These are phyloP conservation scores for Botrytis aclada DNA, from an alignment of 2,329 filamentous ascomycete species.

Conservation along the genomic window DNA sequence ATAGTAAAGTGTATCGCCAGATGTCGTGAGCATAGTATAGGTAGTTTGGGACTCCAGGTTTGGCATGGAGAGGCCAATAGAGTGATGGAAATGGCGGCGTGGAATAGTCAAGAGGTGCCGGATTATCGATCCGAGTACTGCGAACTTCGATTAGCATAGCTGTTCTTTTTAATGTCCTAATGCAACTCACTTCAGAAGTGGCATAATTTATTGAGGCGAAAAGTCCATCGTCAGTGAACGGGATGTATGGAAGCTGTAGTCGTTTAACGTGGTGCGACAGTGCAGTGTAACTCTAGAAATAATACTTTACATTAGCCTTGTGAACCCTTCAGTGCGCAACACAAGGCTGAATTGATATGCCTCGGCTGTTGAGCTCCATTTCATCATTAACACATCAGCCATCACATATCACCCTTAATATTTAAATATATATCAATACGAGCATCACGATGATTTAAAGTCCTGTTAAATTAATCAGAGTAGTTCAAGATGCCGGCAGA, in stretches of 20 bases:
- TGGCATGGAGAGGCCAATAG: conserved; percentile 55
- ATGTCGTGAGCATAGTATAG: conserved; percentile 64
- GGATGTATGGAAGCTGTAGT: not conserved
- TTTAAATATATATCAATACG: not conserved
- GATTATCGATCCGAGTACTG: conserved; percentile 31
- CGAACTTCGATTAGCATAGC: conserved; percentile 17
- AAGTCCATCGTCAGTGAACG: not conserved
- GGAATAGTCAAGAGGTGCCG: conserved; percentile 49
- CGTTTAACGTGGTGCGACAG: not conserved
- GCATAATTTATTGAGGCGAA: conserved; percentile 12
- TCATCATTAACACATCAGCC: not conserved
- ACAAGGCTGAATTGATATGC: conserved; percentile 5
- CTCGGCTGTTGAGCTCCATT: conserved; percentile 4
- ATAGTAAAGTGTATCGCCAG: conserved; percentile 66
- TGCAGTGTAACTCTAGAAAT: conserved; percentile 2
- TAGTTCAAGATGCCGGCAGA: conserved; percentile 33
- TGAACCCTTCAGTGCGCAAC: not conserved
- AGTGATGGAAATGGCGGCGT: conserved; percentile 65
- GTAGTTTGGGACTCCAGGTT: conserved; percentile 43
- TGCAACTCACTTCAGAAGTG: conserved; percentile 27
- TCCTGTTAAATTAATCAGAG: not conserved
- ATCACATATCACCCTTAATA: not conserved
- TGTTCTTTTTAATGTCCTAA: not conserved
- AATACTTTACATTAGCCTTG: not conserved
- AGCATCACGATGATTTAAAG: not conserved